Evolutionary conservation across 1,139 yeast species (phyloP).

Genomic region (Wickerhamomyces sp.): DNA sequence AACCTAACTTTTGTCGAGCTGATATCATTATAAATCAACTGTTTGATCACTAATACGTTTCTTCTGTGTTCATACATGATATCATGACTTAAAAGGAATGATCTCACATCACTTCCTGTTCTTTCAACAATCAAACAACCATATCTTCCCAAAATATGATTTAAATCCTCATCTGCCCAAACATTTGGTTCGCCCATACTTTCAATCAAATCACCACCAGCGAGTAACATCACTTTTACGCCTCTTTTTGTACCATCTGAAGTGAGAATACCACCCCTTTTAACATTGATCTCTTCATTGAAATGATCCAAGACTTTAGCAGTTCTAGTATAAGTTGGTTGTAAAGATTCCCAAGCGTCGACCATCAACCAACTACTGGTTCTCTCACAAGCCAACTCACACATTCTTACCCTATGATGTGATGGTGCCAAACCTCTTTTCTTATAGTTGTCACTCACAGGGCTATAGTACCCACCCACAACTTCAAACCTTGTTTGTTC

Average conservation of each 20-base stretch:
- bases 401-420: conserved; percentile 90
- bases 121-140: conserved; percentile 96
- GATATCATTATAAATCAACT: conserved; percentile 91
- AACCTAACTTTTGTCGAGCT: conserved; percentile 91
- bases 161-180: conserved; percentile 95
- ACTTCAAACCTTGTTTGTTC: conserved; percentile 94
- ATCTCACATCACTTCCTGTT: conserved; percentile 93
- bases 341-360: conserved; percentile 98
- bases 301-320: conserved; percentile 95
- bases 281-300: conserved; percentile 88
- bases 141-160: conserved; percentile 90
- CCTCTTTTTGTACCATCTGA: conserved; percentile 75
- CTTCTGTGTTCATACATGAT: conserved; percentile 95
- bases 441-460: conserved; percentile 89
- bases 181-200: conserved; percentile 99
- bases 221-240: conserved; percentile 90
- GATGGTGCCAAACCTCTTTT: conserved; percentile 92
- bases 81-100: conserved; percentile 86
- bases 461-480: conserved; percentile 96
- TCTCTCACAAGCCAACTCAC: conserved; percentile 96
- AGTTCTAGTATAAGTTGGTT: conserved; percentile 86
- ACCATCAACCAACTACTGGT: conserved; percentile 98
- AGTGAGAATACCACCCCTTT: conserved; percentile 79
- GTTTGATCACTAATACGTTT: conserved; percentile 91
- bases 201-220: conserved; percentile 97